A percentile compares a stretch with the other conserved stretches of the same genome.
Conservation (phyloP, 2,329 filamentous ascomycete species). For the Phyllosticta ampelicida region DNA sequence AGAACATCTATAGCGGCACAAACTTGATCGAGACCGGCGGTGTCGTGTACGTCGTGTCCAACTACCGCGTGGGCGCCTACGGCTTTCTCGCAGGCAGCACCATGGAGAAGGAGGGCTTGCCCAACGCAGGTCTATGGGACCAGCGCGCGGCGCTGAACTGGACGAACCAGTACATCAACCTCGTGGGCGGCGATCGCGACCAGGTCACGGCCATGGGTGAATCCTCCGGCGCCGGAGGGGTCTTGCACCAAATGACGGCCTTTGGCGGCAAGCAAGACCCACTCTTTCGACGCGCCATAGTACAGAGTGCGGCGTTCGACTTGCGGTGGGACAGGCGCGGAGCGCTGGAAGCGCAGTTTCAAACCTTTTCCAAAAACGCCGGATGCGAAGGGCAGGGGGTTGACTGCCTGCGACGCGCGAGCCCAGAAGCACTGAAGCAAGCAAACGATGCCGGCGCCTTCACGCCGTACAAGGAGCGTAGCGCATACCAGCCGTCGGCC, state of each 20-base stretch:
- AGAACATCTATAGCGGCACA: conserved; percentile 31
- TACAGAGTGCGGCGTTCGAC: conserved; percentile 24
- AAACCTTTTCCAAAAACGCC: conserved; percentile 18
- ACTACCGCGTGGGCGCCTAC: conserved; percentile 36
- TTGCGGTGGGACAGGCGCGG: conserved; percentile 16
- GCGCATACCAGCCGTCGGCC: conserved; percentile 23
- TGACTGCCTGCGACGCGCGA: conserved; percentile 21
- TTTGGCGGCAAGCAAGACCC: conserved; percentile 35
- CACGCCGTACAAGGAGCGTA: conserved; percentile 16
- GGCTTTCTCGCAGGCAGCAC: conserved; percentile 38
- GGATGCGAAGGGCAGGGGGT: conserved; percentile 24
- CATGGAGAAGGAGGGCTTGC: conserved; percentile 32
- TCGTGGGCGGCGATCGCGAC: conserved; percentile 38
- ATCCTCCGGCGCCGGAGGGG: conserved; percentile 41
- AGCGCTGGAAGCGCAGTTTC: conserved; percentile 17
- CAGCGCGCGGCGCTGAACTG: conserved; percentile 39
- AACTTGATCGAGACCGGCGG: conserved; percentile 25
- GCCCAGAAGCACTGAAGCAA: conserved; percentile 15
- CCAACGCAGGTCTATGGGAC: conserved; percentile 33
- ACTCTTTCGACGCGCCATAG: conserved; percentile 30
- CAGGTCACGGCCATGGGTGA: conserved; percentile 41
- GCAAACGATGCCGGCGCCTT: conserved; percentile 17
- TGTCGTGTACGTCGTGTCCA: conserved; percentile 38
- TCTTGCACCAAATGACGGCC: conserved; percentile 41
- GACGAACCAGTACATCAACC: conserved; percentile 37